A percentile compares a stretch with the other conserved stretches of the same genome.
Conservation (phyloP, 805 yeast species). For the Babjeviella inositovora region DNA sequence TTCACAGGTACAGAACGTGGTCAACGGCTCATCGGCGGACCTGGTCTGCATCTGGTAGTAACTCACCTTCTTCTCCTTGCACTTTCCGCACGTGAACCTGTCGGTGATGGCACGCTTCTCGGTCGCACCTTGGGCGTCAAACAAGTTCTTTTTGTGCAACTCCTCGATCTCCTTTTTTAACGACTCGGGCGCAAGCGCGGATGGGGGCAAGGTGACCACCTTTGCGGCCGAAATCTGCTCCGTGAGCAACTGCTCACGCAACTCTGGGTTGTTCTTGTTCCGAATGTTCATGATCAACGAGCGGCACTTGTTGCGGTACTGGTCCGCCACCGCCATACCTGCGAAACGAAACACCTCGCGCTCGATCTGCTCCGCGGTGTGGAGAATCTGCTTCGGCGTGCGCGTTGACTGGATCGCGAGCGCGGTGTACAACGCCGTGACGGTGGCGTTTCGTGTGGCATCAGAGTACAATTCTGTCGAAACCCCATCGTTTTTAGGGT, state of each 20-base stretch:
- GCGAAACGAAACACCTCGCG: constrained; percentile 47
- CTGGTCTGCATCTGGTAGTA: constrained; percentile 97
- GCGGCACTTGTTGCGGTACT: constrained; percentile 71
- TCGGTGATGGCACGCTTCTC: constrained; percentile 94
- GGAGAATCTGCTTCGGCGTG: constrained; percentile 41
- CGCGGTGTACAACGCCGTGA: constrained; percentile 77
- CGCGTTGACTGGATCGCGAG: constrained; percentile 60
- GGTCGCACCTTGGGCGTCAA: constrained; percentile 95
- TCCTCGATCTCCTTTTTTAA: constrained; percentile 75
- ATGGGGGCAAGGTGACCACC: constrained; percentile 74
- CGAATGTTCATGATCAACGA: constrained; percentile 77
- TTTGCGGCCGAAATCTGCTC: constrained; percentile 53
- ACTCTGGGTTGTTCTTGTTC: constrained; percentile 78
- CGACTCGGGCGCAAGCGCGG: constrained; percentile 89
- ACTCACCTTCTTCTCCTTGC: constrained; percentile 93
- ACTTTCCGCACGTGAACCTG: constrained; percentile 92
- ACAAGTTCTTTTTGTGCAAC: constrained; percentile 75
- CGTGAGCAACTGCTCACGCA: constrained; percentile 49
- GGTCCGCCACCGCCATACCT: constrained; percentile 35
- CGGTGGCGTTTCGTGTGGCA: constrained; percentile 69
- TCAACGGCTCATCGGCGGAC: constrained; percentile 97
- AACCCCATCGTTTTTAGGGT: constrained; percentile 69
- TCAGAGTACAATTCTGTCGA: constrained; percentile 55
- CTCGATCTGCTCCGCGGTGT: constrained; percentile 60
- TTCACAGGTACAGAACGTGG: constrained; percentile 96